Base-by-base conservation (phyloP, 179 eudicot species). In the Beta macrorhiza region DNA sequence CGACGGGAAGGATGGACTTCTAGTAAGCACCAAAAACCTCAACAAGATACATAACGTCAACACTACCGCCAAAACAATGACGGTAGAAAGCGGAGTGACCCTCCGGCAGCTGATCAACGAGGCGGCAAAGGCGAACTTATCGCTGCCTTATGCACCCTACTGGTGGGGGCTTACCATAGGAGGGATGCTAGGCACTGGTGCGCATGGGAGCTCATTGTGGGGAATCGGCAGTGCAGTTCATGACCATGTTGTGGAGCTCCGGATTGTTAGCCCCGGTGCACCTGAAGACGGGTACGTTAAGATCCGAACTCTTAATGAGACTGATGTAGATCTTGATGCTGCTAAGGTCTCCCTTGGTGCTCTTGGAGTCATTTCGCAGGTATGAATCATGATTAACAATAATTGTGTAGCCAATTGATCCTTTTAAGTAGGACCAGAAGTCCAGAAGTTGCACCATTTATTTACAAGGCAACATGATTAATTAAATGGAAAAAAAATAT, bases 81-180 rank as follows among this genome's bases (percentile, higher is more conserved):
- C 87, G 1, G 91, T 91, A 4, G 91, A 93, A 78, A 90, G 89
- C 52, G 97, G 97, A 5, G 86, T 86, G 76, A 87, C 89, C 0
- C 83, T 93, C 59, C 83, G 83, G 58, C 88, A 90, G 62, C 81
- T 93, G 75, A 90, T 92, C 32, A 25, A 77, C 7, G 93, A 88
- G 84, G 92, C 90, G 0, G 97, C 93, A 0, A 82, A 87, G 70
- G 89, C 51, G 0, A 87, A 90, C 15, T 55, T 93, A 47, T 91
- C 92, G 0, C 72, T 93, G 83, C 92, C 97, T 22, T 84, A 89
- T 68, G 51, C 92, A 2, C 98, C 98, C 0, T 93, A 93, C 72
- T 93, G 95, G 95, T 91, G 90, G 90, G 98, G 98, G 9, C 47
- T 92, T 45, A 91, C 92, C 5, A 74, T 93, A 4, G 97, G 98